Percentiles rank a stretch among this genome's conserved stretches.
phyloP scores from a whole-genome alignment of 2,329 filamentous ascomycete genomes.

The Scytalidium lignicola region DNA sequence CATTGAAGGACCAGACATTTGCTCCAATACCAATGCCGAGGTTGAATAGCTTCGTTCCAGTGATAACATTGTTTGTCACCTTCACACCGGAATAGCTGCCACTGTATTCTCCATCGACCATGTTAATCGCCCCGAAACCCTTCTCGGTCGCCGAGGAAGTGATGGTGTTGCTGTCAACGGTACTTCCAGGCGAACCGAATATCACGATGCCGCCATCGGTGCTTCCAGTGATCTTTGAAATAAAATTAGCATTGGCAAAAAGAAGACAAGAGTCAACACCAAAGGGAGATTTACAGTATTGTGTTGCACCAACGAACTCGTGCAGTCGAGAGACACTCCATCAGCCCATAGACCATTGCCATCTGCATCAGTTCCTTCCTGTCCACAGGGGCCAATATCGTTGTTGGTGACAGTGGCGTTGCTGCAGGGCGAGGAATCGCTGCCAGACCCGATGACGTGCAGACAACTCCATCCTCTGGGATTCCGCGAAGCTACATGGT shows the following conservation, averaged over 20 bases:
- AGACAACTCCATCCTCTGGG: constrained; percentile 24
- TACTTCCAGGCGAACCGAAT: constrained; percentile 21
- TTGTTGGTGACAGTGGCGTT: constrained; percentile 20
- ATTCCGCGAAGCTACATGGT: constrained; percentile 15
- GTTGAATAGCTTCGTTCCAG: constrained; percentile 16
- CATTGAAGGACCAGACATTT: constrained; percentile 18
- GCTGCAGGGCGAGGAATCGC: constrained; percentile 16
- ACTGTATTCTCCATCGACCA: constrained; percentile 19
- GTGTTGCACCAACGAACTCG: constrained; percentile 14
- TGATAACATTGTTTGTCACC: constrained; percentile 20
- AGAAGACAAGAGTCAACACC: background rate
- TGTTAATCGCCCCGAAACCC: constrained; percentile 23
- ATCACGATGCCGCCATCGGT: constrained; percentile 24
- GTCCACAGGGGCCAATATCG: constrained; percentile 21
- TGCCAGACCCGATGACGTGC: constrained; percentile 20
- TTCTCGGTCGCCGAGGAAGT: constrained; percentile 16
- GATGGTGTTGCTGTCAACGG: constrained; percentile 19
- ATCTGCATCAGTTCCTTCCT: constrained; percentile 15
- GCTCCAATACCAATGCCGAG: constrained; percentile 16
- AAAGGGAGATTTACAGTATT: constrained; percentile 15
- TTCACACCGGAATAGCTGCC: constrained; percentile 16
- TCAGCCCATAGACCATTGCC: constrained; percentile 20
- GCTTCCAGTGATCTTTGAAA: constrained; percentile 14
- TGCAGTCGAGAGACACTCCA: constrained; percentile 22
- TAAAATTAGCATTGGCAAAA: background rate